These are phyloP conservation scores for Beauveria scarabaeidicola DNA, from an alignment of 2,329 filamentous ascomycete genomes.

Conservation along the genomic window DNA sequence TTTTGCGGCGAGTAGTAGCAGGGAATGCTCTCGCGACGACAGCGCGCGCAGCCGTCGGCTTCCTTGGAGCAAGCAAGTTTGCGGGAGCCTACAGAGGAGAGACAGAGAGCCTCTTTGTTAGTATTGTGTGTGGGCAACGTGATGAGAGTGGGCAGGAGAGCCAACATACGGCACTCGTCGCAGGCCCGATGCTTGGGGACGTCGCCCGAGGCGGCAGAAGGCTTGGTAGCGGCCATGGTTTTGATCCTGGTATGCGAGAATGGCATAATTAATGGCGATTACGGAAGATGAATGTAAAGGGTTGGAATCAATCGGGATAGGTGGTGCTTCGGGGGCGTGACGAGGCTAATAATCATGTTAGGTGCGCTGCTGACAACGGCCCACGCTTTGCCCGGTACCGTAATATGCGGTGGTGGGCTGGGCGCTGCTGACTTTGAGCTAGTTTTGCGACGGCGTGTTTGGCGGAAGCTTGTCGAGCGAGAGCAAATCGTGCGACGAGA, in stretches of 20 bases:
- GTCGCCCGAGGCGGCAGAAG: conserved; percentile 7
- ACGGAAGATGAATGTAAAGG: background rate
- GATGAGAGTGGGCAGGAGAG: background rate
- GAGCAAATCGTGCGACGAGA: background rate
- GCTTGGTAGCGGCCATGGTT: background rate
- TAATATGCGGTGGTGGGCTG: too few species aligned
- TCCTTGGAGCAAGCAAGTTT: conserved; percentile 61
- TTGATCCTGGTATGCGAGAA: background rate
- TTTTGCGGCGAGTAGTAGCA: conserved; percentile 59
- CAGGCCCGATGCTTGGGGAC: conserved; percentile 51
- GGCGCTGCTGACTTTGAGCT: too few species aligned
- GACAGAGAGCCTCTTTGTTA: background rate
- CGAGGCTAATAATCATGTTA: background rate
- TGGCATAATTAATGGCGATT: background rate
- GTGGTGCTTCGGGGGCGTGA: background rate
- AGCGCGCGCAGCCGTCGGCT: conserved; percentile 49
- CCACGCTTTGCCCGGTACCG: background rate
- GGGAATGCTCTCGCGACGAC: conserved; percentile 44
- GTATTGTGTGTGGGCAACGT: background rate
- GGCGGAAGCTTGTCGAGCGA: too few species aligned
- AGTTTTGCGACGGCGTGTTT: background rate
- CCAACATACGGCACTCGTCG: conserved; percentile 56
- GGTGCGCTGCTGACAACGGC: background rate
- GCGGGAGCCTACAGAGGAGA: conserved; percentile 38
- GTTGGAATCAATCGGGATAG: background rate